These are phyloP conservation scores for Aphanomyces euteiches DNA, from an alignment of 352 stramenopile genomes.

Conservation along the genomic window DNA sequence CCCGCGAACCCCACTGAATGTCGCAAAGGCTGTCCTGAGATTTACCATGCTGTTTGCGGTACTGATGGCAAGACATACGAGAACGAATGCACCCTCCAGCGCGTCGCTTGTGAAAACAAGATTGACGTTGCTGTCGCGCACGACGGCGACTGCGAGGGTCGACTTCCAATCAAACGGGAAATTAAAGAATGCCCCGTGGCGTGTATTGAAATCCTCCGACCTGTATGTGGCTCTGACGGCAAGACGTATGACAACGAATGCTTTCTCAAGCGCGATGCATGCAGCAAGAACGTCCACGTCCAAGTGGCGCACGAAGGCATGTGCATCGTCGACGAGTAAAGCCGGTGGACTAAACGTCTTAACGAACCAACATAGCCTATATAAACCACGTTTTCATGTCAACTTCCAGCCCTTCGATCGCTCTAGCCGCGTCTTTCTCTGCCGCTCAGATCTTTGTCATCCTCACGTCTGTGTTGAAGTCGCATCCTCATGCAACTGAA, in stretches of 20 bases:
- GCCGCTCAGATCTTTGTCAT: too few relatives aligned
- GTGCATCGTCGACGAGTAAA: too few relatives aligned
- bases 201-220: constrained; percentile 44
- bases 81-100: constrained; percentile 37
- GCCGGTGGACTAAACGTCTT: too few relatives aligned
- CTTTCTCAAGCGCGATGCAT: constrained; percentile 39
- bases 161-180: background rate
- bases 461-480: background rate
- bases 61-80: constrained; percentile 44
- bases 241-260: constrained; percentile 52
- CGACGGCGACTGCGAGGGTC: background rate
- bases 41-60: constrained; percentile 55
- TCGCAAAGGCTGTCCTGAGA: constrained; percentile 39
- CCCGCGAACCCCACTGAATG: background rate
- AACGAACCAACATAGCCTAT: too few relatives aligned
- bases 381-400: too few relatives aligned
- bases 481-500: too few relatives aligned
- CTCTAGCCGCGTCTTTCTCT: too few relatives aligned
- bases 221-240: constrained; percentile 46
- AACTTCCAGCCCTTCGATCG: too few relatives aligned
- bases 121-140: constrained; percentile 24
- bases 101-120: constrained; percentile 39
- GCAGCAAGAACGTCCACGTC: constrained; percentile 26
- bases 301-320: background rate
- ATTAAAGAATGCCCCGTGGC: constrained; percentile 11